phyloP scores from a whole-genome alignment of 2,329 filamentous ascomycete species.

The Aspergillus phoenicis region DNA sequence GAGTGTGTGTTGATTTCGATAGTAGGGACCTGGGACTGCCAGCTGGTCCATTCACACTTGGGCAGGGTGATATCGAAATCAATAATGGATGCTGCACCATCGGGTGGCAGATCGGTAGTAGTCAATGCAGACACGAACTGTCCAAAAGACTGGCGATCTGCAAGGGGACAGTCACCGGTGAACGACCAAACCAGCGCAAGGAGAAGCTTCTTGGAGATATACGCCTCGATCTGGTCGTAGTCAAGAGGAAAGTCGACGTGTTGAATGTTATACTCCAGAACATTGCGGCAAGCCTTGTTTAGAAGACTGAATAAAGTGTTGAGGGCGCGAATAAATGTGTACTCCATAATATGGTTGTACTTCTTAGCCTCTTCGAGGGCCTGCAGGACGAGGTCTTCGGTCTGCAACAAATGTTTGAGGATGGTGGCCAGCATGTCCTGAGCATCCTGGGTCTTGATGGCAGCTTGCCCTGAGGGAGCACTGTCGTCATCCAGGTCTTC shows the following conservation, averaged over 20 bases:
- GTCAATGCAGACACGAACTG: conserved; percentile 80
- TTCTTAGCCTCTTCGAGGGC: conserved; percentile 73
- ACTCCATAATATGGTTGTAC: conserved; percentile 98
- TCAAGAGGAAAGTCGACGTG: conserved; percentile 94
- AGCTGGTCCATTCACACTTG: conserved; percentile 83
- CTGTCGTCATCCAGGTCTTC: conserved; percentile 95
- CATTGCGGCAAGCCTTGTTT: conserved; percentile 88
- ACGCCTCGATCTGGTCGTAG: conserved; percentile 83
- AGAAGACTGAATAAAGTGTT: conserved; percentile 93
- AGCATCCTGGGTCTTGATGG: conserved; percentile 75
- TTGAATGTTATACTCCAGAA: conserved; percentile 94
- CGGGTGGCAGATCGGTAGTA: conserved; percentile 79
- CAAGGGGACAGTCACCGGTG: conserved; percentile 88
- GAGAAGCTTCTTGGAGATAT: conserved; percentile 89
- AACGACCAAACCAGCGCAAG: conserved; percentile 93
- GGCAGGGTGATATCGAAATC: conserved; percentile 92
- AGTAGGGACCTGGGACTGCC: conserved; percentile 91
- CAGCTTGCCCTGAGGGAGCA: conserved; percentile 71
- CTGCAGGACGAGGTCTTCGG: conserved; percentile 77
- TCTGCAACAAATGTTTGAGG: conserved; percentile 72
- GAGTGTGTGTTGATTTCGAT: conserved; percentile 99
- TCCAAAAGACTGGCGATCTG: conserved; percentile 85
- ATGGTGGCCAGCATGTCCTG: conserved; percentile 80
- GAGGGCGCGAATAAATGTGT: conserved; percentile 84
- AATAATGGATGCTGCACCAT: conserved; percentile 80